Base-by-base conservation (phyloP, 371 early-diverging fungal genomes). In the Funneliformis caledonium region DNA sequence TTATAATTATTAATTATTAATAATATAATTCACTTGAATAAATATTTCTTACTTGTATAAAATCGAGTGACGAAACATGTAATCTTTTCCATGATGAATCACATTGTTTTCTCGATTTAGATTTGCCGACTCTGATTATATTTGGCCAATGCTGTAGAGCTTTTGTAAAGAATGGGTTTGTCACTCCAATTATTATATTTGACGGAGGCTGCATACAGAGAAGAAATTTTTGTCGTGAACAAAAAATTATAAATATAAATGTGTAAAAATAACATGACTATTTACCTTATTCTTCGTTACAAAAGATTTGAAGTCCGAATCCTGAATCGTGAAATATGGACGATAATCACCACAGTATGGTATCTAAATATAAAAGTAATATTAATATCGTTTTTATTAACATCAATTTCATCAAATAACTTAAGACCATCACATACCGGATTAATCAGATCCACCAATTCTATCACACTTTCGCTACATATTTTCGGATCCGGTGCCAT, bases 301-400 rank as follows among this genome's bases (percentile, higher is more conserved):
- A 81, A 94, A 89, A 19, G 88, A 85, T 80, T 92, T 92, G 81
- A 97, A 94, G 83, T 99, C 99, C 0, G 95, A 87, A 83, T 97
- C 98, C 83, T 97, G 97, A 68, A 99, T 95, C 0, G 99, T 99
- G 80, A 98, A 95, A 81, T 97, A 99, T 37, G 98, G 98, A 33
- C 98, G 91, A 82, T 91, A 97, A 85, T 97, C 97, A 33, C 98
- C 98, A 78, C 97, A 97, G 84, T 96, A 97, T 26, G 94, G 94
- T 67, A 97, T 95, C 92, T 93, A 86, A 43, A 22, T 26, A 69
- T 47, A 16, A 16, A 69, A 45, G 33, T 19, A 69, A 64, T 7
- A 4, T n/a, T 60, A 26, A 26, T 60, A 60, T 60, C 8, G 33
- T 31, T 22, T 42, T 12, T 9, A 68, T 42, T 2, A 14, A 14